A percentile compares a stretch with the other conserved stretches of the same genome.
These are phyloP conservation scores for Ascochyta clinopodiicola DNA, from an alignment of 2,329 filamentous ascomycete genomes.

Conservation along the genomic window DNA sequence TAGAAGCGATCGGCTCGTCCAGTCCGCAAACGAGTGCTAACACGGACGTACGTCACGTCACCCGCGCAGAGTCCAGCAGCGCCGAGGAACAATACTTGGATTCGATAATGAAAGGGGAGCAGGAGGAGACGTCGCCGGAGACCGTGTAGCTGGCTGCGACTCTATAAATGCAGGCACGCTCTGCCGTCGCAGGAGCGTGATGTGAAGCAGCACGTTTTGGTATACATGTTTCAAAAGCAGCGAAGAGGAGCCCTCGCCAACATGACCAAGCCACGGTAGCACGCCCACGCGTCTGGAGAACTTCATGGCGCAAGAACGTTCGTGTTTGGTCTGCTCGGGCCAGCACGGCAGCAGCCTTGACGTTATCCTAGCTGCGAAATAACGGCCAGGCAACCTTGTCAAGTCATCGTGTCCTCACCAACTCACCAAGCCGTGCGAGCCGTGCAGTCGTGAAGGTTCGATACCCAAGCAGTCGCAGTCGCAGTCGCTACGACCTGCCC, in stretches of 20 bases:
- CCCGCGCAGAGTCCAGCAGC: slow-evolving; percentile 23
- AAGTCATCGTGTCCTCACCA: background rate
- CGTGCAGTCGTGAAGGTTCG: slow-evolving; percentile 3
- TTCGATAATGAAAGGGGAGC: slow-evolving; percentile 11
- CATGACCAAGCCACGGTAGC: slow-evolving; percentile 19
- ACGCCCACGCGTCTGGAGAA: slow-evolving; percentile 10
- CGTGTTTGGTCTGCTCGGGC: slow-evolving; percentile 10
- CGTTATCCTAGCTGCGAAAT: background rate
- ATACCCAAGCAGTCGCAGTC: slow-evolving; percentile 6
- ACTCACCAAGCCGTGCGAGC: slow-evolving; percentile 1
- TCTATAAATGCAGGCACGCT: slow-evolving; percentile 19
- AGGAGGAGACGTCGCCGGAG: background rate
- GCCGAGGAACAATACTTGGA: slow-evolving; percentile 19
- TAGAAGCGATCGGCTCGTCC: slow-evolving; percentile 36
- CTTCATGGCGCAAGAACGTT: slow-evolving; percentile 13
- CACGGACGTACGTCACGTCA: slow-evolving; percentile 37
- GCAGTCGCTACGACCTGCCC: slow-evolving; percentile 7
- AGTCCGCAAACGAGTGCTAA: slow-evolving; percentile 35
- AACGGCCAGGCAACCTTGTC: slow-evolving; percentile 10
- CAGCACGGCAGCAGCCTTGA: slow-evolving; percentile 7
- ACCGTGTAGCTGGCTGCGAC: background rate
- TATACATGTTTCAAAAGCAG: slow-evolving; percentile 31
- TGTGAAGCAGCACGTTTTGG: slow-evolving; percentile 32
- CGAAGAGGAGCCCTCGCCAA: slow-evolving; percentile 15
- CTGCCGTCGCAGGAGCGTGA: slow-evolving; percentile 29